Evolutionary conservation across 441 rosid species (phyloP).

Genomic region (Erysimum cheiri): DNA sequence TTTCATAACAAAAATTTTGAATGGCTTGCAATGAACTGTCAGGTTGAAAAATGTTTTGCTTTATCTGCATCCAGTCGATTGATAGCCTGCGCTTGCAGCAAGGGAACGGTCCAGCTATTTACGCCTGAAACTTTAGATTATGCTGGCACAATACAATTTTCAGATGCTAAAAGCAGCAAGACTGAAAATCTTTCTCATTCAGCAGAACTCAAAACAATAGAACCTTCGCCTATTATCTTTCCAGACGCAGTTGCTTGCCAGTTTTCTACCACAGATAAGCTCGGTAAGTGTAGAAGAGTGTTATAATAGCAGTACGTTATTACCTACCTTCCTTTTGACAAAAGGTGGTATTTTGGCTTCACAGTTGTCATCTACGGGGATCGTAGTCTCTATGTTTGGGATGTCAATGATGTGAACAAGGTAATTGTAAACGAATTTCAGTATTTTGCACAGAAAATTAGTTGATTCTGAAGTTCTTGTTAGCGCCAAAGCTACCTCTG

Average conservation of each 20-base stretch:
- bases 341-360: conserved; percentile 41
- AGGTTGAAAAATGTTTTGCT: conserved; percentile 83
- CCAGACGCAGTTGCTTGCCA: conserved; percentile 93
- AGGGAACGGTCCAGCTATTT: conserved; percentile 68
- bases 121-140: conserved; percentile 50
- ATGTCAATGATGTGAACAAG: conserved; percentile 70
- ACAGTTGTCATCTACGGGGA: conserved; percentile 82
- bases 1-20: neutral
- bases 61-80: conserved; percentile 69
- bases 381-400: conserved; percentile 80
- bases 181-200: conserved; percentile 41
- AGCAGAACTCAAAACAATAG: conserved; percentile 28
- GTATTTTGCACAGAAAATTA: conserved; percentile 1
- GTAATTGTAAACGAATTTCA: conserved; percentile 43
- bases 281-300: conserved; percentile 54
- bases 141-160: conserved; percentile 60
- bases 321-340: conserved; percentile 24
- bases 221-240: conserved; percentile 39
- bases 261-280: conserved; percentile 67
- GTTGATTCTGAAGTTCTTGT: conserved; percentile 31
- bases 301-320: conserved; percentile 4
- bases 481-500: conserved; percentile 23
- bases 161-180: conserved; percentile 54
- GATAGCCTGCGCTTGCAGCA: conserved; percentile 85
- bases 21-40: conserved; percentile 43